Conservation (phyloP, 305 asterid species). For the Solanum hybrid region DNA sequence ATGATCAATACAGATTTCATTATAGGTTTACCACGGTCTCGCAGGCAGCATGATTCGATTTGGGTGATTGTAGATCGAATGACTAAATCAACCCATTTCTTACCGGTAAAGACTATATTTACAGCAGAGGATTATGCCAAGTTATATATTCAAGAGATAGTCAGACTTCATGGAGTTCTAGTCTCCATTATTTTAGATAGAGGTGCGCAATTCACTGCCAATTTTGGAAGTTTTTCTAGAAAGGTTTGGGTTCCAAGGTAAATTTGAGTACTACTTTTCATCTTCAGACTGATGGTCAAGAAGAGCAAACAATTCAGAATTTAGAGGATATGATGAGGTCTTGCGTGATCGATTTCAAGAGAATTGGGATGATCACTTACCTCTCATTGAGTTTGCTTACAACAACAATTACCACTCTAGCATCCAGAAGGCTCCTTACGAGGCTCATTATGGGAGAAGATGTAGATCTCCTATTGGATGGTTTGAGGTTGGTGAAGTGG, state of each 20-base stretch:
- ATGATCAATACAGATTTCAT: background rate
- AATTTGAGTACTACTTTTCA: background rate
- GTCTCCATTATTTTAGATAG: background rate
- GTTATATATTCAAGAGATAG: background rate
- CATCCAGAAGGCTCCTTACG: background rate
- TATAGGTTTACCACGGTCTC: background rate
- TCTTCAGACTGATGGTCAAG: background rate
- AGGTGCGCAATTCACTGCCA: background rate
- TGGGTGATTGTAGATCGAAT: background rate
- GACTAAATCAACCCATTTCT: background rate
- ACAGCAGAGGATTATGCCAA: background rate
- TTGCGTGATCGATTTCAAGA: background rate
- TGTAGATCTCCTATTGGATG: too few relatives aligned
- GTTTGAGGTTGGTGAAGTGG: too few relatives aligned
- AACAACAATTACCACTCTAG: background rate
- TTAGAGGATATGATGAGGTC: background rate
- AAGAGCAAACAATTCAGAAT: background rate
- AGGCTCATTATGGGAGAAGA: background rate
- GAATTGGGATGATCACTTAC: background rate
- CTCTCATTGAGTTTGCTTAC: background rate
- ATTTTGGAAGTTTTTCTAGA: background rate
- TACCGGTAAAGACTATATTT: background rate
- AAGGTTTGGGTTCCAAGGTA: background rate
- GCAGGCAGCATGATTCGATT: background rate
- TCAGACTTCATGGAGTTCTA: background rate